phyloP scores from a whole-genome alignment of 176 grass and related monocot genomes.

The Rhipidocladum racemiflorum region DNA sequence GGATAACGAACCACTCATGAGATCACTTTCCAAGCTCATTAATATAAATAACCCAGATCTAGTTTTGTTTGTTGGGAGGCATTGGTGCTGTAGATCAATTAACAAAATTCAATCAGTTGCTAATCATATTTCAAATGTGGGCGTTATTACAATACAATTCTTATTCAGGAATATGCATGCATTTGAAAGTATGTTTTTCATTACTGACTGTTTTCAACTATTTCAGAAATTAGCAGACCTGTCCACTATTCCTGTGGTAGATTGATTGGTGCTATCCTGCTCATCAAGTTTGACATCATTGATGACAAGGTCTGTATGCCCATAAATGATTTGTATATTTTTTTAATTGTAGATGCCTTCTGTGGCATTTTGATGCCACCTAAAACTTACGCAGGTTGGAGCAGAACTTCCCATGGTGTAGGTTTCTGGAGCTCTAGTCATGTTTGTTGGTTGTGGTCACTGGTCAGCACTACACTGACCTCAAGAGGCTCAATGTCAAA shows the following conservation, averaged over 20 bases:
- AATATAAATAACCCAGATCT: background rate
- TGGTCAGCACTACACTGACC: constrained; percentile 47
- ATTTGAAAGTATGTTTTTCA: background rate
- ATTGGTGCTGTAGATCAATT: background rate
- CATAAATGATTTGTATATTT: background rate
- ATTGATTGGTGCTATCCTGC: constrained; percentile 54
- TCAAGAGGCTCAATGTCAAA: constrained; percentile 48
- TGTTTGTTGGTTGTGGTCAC: constrained; percentile 55
- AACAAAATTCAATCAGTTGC: background rate
- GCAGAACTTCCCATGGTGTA: constrained; percentile 48
- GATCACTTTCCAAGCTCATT: background rate
- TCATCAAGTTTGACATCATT: constrained; percentile 49
- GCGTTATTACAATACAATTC: background rate
- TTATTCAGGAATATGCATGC: background rate
- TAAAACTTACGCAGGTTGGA: constrained; percentile 34
- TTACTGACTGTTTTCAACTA: background rate
- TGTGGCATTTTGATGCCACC: background rate
- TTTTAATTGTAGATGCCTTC: background rate
- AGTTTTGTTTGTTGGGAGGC: background rate
- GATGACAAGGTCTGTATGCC: constrained; percentile 49
- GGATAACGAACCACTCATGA: background rate
- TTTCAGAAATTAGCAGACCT: constrained; percentile 55
- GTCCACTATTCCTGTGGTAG: constrained; percentile 38
- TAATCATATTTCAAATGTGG: background rate
- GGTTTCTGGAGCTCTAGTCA: constrained; percentile 45